Conservation (phyloP, 306 rosid genomes). For the Lathyrus oleraceus region DNA sequence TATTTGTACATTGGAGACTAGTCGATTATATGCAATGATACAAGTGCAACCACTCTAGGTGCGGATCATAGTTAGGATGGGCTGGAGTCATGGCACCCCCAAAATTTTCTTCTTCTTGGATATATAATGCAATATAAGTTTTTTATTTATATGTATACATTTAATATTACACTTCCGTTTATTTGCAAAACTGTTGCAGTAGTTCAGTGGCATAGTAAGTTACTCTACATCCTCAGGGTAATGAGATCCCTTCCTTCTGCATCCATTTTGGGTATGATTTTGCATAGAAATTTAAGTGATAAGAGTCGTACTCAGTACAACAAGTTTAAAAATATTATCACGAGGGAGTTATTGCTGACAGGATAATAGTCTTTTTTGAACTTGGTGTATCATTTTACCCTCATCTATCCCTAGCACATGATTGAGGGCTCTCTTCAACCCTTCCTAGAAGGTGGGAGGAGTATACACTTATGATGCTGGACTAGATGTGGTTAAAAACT, state of each 20-base stretch:
- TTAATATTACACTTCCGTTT: not conserved
- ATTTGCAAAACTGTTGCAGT: not conserved
- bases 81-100: not conserved
- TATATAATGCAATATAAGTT: not conserved
- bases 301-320: not conserved
- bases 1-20: slow-evolving; percentile 11
- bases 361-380: not conserved
- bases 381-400: not conserved
- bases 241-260: not conserved
- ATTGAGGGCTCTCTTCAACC: not conserved
- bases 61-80: not conserved
- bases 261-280: not conserved
- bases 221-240: not conserved
- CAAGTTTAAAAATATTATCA: not conserved
- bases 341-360: not conserved
- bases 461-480: not conserved
- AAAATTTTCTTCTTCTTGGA: not conserved
- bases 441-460: not conserved
- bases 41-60: slow-evolving; percentile 13
- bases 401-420: not conserved
- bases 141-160: not conserved
- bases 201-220: not conserved
- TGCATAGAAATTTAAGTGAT: not conserved
- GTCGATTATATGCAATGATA: slow-evolving; percentile 20
- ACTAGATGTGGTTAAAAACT: not conserved